Percentiles rank a stretch among this genome's conserved stretches.
These are phyloP conservation scores for Nissolia schottii DNA, from an alignment of 306 rosid species.

Conservation along the genomic window DNA sequence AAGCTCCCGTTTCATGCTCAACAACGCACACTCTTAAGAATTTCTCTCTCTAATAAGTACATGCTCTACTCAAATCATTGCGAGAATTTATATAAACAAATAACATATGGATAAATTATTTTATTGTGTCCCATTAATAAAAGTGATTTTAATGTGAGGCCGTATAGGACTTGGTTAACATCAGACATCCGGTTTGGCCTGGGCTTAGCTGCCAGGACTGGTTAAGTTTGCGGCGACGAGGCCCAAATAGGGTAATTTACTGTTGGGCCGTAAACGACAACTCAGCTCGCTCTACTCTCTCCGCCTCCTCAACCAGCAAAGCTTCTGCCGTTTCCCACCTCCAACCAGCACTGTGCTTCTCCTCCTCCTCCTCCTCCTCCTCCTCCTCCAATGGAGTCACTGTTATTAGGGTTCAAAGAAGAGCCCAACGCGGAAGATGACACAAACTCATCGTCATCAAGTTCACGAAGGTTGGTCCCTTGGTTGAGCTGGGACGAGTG, in stretches of 20 bases:
- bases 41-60: too few relatives aligned
- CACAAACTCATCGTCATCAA: conserved; percentile 7
- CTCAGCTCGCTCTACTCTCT: not conserved
- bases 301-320: not conserved
- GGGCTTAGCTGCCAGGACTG: too few relatives aligned
- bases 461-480: conserved; percentile 60
- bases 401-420: conserved; percentile 35
- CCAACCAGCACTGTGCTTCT: not conserved
- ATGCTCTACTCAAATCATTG: too few relatives aligned
- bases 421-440: not conserved
- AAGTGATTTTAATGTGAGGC: too few relatives aligned
- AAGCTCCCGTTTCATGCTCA: too few relatives aligned
- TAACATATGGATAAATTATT: too few relatives aligned
- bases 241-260: not conserved
- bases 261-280: not conserved
- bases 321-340: not conserved
- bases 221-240: too few relatives aligned
- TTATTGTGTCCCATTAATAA: too few relatives aligned
- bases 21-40: too few relatives aligned
- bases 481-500: conserved; percentile 95
- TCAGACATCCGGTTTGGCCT: too few relatives aligned
- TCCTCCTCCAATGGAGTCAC: conserved; percentile 34
- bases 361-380: not conserved
- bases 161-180: too few relatives aligned
- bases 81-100: too few relatives aligned